phyloP scores from a whole-genome alignment of 208 protist genomes.

The Plasmodiophora brassicae region DNA sequence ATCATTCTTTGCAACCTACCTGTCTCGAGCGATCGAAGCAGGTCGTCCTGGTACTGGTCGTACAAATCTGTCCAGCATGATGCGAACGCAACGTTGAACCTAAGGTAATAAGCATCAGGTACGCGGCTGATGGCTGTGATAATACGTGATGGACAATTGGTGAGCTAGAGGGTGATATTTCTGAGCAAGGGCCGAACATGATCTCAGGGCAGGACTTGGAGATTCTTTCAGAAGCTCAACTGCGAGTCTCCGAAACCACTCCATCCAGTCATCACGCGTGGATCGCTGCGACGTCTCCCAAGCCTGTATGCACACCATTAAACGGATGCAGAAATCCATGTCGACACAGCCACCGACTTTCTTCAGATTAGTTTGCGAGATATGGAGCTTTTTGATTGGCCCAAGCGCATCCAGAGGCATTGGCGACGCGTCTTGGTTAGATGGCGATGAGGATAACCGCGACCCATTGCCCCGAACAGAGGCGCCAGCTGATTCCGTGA shows the following conservation, averaged over 20 bases:
- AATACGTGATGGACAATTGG: conserved; percentile 54
- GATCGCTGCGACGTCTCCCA: conserved; percentile 69
- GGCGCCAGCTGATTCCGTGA: background rate
- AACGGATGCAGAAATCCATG: background rate
- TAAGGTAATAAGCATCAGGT: background rate
- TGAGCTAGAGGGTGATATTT: conserved; percentile 62
- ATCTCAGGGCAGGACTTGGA: conserved; percentile 71
- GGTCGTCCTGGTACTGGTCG: conserved; percentile 45
- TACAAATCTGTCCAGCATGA: conserved; percentile 78
- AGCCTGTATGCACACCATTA: conserved; percentile 37
- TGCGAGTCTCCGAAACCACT: conserved; percentile 76
- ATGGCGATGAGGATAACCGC: background rate
- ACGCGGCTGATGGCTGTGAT: too few relatives aligned
- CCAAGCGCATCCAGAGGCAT: background rate
- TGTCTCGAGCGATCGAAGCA: conserved; percentile 48
- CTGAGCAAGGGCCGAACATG: conserved; percentile 67
- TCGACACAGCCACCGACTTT: background rate
- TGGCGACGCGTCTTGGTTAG: background rate
- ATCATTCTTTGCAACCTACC: conserved; percentile 24
- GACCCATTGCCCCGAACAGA: background rate
- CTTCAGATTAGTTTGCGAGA: background rate
- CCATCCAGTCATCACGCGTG: conserved; percentile 76
- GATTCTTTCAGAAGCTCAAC: conserved; percentile 75
- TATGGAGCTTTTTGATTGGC: conserved; percentile 17
- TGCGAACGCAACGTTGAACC: conserved; percentile 82